These are phyloP conservation scores for Fraxinus cuspidata DNA, from an alignment of 257 asterid species.

Conservation along the genomic window DNA sequence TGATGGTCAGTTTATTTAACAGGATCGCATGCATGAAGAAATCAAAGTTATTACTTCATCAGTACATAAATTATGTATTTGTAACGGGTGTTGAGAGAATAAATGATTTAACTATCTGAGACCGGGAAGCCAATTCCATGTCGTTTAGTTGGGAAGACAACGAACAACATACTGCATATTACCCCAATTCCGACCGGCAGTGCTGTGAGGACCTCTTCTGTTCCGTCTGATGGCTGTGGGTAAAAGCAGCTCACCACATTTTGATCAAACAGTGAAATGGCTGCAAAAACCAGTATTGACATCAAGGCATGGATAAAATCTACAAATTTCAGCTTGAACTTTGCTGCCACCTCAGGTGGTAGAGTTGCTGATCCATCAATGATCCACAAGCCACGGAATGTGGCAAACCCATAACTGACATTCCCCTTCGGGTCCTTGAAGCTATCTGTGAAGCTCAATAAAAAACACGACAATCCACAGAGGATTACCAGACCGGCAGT, in stretches of 20 bases:
- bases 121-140: constrained; percentile 94
- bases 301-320: constrained; percentile 81
- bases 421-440: constrained; percentile 73
- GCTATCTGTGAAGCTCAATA: constrained; percentile 82
- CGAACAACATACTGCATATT: constrained; percentile 76
- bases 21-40: neutral
- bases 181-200: constrained; percentile 91
- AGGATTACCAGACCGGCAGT: constrained; percentile 60
- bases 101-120: constrained; percentile 34
- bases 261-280: constrained; percentile 71
- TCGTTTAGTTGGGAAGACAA: constrained; percentile 77
- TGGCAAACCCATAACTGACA: constrained; percentile 73
- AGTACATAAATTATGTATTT: constrained; percentile 11
- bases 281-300: constrained; percentile 83
- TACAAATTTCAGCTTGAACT: constrained; percentile 62
- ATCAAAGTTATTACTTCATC: constrained; percentile 2
- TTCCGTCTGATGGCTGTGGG: constrained; percentile 63
- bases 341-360: constrained; percentile 51
- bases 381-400: constrained; percentile 67
- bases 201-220: constrained; percentile 64
- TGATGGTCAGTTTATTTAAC: neutral
- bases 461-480: constrained; percentile 68
- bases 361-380: constrained; percentile 69
- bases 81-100: neutral
- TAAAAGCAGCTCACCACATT: constrained; percentile 76